Conservation (phyloP, 257 asterid genomes). For the Gentiana dahurica region DNA sequence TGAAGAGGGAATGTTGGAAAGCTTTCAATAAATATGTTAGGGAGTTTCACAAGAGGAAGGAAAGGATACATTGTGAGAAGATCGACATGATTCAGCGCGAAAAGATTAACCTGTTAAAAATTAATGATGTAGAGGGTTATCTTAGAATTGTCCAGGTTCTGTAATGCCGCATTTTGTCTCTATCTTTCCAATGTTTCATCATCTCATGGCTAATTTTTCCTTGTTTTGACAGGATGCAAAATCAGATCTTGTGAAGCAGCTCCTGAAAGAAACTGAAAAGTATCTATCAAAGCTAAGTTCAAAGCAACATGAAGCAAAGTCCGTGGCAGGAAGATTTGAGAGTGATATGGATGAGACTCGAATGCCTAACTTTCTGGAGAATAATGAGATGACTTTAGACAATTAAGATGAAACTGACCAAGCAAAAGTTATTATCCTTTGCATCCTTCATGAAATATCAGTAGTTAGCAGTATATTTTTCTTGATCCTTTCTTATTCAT, state of each 20-base stretch:
- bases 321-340: constrained; percentile 43
- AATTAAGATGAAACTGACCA: constrained; percentile 91
- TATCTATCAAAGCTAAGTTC: constrained; percentile 93
- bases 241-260: constrained; percentile 86
- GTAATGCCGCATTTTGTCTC: constrained; percentile 4
- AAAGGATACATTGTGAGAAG: constrained; percentile 94
- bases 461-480: constrained; percentile 9
- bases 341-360: constrained; percentile 56
- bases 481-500: constrained; percentile 11
- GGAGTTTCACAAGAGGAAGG: constrained; percentile 98
- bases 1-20: too few relatives aligned
- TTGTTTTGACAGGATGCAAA: constrained; percentile 74
- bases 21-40: constrained; percentile 33
- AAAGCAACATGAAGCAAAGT: constrained; percentile 82
- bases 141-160: constrained; percentile 98
- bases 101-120: constrained; percentile 86
- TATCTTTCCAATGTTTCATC: constrained; percentile 8
- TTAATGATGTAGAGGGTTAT: constrained; percentile 98
- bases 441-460: constrained; percentile 1
- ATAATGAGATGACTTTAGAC: constrained; percentile 46
- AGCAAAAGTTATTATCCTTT: constrained; percentile 62
- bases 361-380: constrained; percentile 38
- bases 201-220: constrained; percentile 12
- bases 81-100: constrained; percentile 98
- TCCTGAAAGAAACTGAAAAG: constrained; percentile 93